phyloP scores from a whole-genome alignment of 208 protist genomes.

The Trichomonas tenax region DNA sequence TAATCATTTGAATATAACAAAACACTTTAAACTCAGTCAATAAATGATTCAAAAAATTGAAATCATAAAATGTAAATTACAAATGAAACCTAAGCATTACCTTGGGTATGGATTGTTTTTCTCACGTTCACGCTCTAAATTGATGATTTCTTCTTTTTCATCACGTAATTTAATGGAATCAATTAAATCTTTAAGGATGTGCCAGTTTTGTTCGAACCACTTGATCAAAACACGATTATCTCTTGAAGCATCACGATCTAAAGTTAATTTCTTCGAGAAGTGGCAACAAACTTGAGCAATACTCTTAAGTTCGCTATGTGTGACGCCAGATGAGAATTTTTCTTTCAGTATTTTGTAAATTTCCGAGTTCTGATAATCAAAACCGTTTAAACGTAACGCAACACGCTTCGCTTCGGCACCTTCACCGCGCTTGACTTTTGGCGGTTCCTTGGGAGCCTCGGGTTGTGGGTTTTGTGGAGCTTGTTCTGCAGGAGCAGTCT shows the following conservation, averaged over 20 bases:
- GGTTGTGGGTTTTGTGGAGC: too few relatives aligned
- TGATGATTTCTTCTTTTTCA: neutral
- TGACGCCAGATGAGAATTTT: neutral
- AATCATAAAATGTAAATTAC: too few relatives aligned
- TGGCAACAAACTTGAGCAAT: neutral
- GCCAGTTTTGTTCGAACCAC: neutral
- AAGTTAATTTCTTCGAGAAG: neutral
- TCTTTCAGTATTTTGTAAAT: neutral
- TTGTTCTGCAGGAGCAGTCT: too few relatives aligned
- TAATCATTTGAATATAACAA: too few relatives aligned
- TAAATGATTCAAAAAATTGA: too few relatives aligned
- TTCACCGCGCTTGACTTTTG: neutral
- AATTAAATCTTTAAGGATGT: neutral
- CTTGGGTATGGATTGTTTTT: neutral
- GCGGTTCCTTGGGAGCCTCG: neutral
- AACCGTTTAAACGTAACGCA: neutral
- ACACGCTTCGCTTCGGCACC: neutral
- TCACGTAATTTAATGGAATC: neutral
- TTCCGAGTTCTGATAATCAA: neutral
- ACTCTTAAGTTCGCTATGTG: neutral
- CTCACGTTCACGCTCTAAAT: neutral
- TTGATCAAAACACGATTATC: slow-evolving; percentile 11
- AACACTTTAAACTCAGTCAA: too few relatives aligned
- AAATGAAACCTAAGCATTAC: too few relatives aligned
- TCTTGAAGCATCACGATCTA: slow-evolving; percentile 5